Percentiles rank a stretch among this genome's conserved stretches.
phyloP scores from a whole-genome alignment of 495 filamentous ascomycete genomes.

The Aspergillus sclerotioniger region DNA sequence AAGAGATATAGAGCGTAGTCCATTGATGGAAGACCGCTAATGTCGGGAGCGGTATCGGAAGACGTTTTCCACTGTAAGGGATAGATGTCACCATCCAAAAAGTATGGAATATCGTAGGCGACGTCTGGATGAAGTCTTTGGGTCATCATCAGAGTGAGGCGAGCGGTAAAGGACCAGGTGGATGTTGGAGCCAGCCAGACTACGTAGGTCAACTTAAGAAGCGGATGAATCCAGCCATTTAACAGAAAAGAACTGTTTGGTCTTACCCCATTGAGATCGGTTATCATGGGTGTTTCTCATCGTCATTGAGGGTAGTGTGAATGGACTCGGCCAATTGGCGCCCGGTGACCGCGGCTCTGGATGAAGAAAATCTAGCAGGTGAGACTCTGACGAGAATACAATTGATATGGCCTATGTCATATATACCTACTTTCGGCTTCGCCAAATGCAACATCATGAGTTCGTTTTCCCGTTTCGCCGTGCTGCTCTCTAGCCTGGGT shows the following conservation, averaged over 20 bases:
- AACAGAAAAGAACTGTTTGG: not conserved
- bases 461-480: not conserved
- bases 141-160: constrained; percentile 30
- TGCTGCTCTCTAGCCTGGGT: not conserved
- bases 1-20: constrained; percentile 37
- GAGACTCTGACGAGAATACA: not conserved
- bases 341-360: not conserved
- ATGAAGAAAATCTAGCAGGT: not conserved
- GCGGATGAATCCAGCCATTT: not conserved
- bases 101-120: constrained; percentile 13
- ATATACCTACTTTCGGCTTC: not conserved
- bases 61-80: constrained; percentile 28
- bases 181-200: constrained; percentile 33
- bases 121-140: constrained; percentile 20
- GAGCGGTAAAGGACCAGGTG: constrained; percentile 31
- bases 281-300: constrained; percentile 15
- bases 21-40: constrained; percentile 29
- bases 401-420: not conserved
- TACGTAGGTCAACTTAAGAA: not conserved
- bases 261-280: constrained; percentile 24
- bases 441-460: not conserved
- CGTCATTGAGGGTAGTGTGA: constrained; percentile 4
- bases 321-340: constrained; percentile 7
- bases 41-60: constrained; percentile 22
- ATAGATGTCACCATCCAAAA: constrained; percentile 32